Base-by-base conservation (phyloP, 2,329 filamentous ascomycete species). In the Capronia americana region DNA sequence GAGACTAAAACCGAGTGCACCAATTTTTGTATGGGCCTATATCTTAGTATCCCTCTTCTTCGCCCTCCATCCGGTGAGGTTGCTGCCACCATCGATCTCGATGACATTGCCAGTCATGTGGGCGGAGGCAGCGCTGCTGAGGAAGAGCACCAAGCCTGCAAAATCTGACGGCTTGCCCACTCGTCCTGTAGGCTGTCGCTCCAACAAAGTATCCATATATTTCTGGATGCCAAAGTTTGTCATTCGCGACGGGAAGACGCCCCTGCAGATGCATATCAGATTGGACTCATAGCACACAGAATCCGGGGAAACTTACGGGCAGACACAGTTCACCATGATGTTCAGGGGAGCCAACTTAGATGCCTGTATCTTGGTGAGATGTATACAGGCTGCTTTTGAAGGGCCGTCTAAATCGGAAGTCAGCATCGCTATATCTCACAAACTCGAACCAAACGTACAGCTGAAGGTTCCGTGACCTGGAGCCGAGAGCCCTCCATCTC, bases 231-330 rank as follows among this genome's bases (percentile, higher is more conserved):
- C 84, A 34, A 81, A 84, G n/a, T 78, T 80, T 69, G 84, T 85
- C 83, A 85, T 85, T 55, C 84, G 82, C 32, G 80, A 83, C 53
- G 84, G 78, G 69, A 85, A 85, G 14, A 80, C 78, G n/a, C 79
- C 79, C 0, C 72, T 79, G 66, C 77, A 79, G 44, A 79, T 80
- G 81, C 12, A 4, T 26, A 30, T 71, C 54, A 68, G 64, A 54
- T 11, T 30, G 26, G 8, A 17, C 7, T 12, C 5, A 11, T 10
- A 44, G 55, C 20, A n/a, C 38, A 23, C 6, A 10, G 11, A 17
- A n/a, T 12, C 3, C n/a, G 28, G 12, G n/a, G 23, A 30, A n/a
- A 66, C 68, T 66, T 57, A 70, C 68, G 68, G 79, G 68, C 78
- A 80, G 56, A 81, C 75, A 44, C 76, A 76, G 60, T 81, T 83